Conservation (phyloP, 352 stramenopile genomes). For the Phytophthora europaea region DNA sequence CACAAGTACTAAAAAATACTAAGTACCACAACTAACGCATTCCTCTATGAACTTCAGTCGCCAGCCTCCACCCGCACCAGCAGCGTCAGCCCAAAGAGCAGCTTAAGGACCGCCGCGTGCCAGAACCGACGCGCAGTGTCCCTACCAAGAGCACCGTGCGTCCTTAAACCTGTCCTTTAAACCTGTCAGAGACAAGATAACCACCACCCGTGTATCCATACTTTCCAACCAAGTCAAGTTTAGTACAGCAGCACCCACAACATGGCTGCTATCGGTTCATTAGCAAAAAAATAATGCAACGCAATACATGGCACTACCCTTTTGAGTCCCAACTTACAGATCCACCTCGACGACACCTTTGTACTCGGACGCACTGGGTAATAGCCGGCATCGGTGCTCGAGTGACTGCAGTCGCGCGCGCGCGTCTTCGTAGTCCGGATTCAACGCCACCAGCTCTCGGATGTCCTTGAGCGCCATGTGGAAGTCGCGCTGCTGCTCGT, state of each 20-base stretch:
- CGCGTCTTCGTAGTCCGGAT: constrained; percentile 66
- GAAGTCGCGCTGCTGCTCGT: constrained; percentile 69
- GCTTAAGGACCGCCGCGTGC: constrained; percentile 10
- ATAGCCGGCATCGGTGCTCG: constrained; percentile 53
- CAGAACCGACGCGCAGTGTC: constrained; percentile 19
- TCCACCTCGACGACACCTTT: constrained; percentile 25
- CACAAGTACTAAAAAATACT: background rate
- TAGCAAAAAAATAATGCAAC: constrained; percentile 32
- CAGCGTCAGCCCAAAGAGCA: constrained; percentile 14
- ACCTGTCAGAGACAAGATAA: background rate
- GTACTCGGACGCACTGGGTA: constrained; percentile 36
- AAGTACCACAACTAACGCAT: background rate
- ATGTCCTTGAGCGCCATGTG: constrained; percentile 69
- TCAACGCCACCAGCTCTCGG: constrained; percentile 59
- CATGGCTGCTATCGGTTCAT: constrained; percentile 2
- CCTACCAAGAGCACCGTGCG: constrained; percentile 13
- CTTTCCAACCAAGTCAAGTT: constrained; percentile 2
- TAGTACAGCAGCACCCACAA: constrained; percentile 5
- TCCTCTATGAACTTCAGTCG: constrained; percentile 1
- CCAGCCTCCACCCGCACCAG: constrained; percentile 26
- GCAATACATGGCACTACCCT: constrained; percentile 34
- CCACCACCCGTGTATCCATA: background rate
- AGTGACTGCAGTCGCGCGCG: constrained; percentile 51
- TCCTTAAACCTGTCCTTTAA: constrained; percentile 6
- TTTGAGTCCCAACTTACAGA: constrained; percentile 23